These are phyloP conservation scores for Talaromyces verruculosus DNA, from an alignment of 2,329 filamentous ascomycete species.

Conservation along the genomic window DNA sequence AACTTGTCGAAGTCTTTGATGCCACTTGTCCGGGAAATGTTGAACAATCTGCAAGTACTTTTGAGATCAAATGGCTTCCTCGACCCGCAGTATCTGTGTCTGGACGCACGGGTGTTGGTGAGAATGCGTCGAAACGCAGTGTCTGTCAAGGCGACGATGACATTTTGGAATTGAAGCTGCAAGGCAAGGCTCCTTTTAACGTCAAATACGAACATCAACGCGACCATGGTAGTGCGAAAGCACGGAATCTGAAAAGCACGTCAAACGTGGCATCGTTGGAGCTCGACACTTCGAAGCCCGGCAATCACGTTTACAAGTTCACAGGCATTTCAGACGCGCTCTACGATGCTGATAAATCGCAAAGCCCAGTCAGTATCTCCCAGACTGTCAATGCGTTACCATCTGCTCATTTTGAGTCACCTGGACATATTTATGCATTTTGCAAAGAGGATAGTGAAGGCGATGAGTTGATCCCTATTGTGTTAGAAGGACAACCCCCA, in stretches of 20 bases:
- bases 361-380: conserved; percentile 67
- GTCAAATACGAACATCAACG: conserved; percentile 78
- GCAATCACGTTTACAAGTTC: conserved; percentile 84
- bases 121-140: conserved; percentile 68
- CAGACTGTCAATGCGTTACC: conserved; percentile 85
- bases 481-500: conserved; percentile 76
- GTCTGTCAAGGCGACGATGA: conserved; percentile 96
- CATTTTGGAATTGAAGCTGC: conserved; percentile 75
- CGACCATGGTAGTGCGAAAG: conserved; percentile 46
- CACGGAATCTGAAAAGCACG: conserved; percentile 73
- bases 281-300: conserved; percentile 82
- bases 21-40: conserved; percentile 78
- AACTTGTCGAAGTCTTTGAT: conserved; percentile 76
- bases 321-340: conserved; percentile 78
- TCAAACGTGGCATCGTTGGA: conserved; percentile 74
- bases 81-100: conserved; percentile 69
- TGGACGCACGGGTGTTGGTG: conserved; percentile 42
- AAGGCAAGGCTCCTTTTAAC: conserved; percentile 78
- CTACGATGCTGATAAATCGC: conserved; percentile 72
- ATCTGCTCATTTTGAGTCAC: conserved; percentile 75
- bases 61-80: conserved; percentile 81
- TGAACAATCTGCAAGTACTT: conserved; percentile 69
- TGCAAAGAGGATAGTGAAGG: conserved; percentile 80
- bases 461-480: conserved; percentile 85
- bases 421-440: conserved; percentile 92